Evolutionary conservation across 2,329 filamentous ascomycete species (phyloP).

Genomic region (Exophiala aquamarina): DNA sequence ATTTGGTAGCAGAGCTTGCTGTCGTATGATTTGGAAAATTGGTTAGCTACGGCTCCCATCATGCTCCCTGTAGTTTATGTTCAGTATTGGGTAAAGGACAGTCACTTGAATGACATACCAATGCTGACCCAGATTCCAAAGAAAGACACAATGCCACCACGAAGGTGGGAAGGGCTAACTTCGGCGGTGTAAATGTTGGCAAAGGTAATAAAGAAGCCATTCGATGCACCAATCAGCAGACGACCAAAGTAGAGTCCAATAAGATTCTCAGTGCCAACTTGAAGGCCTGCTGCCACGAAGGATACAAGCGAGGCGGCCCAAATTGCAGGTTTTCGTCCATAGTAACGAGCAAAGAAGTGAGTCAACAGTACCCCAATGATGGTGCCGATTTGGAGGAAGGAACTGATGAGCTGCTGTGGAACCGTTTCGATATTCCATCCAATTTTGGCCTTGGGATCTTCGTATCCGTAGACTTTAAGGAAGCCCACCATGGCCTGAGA

Average conservation of each 20-base stretch:
- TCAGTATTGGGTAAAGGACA: too few relatives aligned
- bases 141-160: constrained; percentile 49
- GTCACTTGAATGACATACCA: constrained; percentile 31
- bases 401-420: constrained; percentile 52
- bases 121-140: constrained; percentile 53
- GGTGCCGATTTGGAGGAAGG: constrained; percentile 52
- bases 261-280: constrained; percentile 43
- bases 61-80: constrained; percentile 32
- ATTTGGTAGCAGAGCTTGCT: constrained; percentile 48
- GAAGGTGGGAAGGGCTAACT: constrained; percentile 46
- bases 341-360: constrained; percentile 47
- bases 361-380: constrained; percentile 51
- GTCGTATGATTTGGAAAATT: constrained; percentile 40
- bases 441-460: constrained; percentile 33
- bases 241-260: constrained; percentile 48
- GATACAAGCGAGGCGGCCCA: constrained; percentile 50
- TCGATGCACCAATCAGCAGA: constrained; percentile 43
- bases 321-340: constrained; percentile 46
- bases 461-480: constrained; percentile 50
- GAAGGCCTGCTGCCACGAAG: constrained; percentile 43
- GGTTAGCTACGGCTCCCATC: constrained; percentile 46
- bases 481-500: constrained; percentile 56
- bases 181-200: constrained; percentile 51
- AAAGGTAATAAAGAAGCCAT: constrained; percentile 47
- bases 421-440: constrained; percentile 33